Evolutionary conservation across 306 rosid species (phyloP), one percentile per base, ranked within the genome.

Genomic region (Crotalaria pallida): DNA sequence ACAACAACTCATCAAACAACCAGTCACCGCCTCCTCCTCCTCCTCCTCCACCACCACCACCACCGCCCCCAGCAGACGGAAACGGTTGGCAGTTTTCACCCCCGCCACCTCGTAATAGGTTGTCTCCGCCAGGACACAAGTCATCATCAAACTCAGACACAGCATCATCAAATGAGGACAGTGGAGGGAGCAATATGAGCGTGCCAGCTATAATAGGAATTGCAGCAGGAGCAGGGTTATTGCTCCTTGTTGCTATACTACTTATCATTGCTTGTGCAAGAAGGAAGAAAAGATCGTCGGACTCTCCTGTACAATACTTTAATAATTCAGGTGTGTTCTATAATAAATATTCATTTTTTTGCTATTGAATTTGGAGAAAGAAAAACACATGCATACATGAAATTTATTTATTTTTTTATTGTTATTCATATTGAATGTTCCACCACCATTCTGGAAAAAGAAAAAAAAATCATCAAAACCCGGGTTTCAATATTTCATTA

Each of bases 221-320:
- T 50, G 87, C 73, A 40, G 74, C 61, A 12, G 94, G 79, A 16
- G 88, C 57, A 12, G 94, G 80, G 5, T 13, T 92, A 11, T 47
- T 88, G 51, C 69, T 90, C 1, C 55, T 86, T 9, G 31, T 88
- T 43, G 0, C 81, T 18, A 49, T 81, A 10, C 4, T 78, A 7
- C 0, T 80, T 16, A 33, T 69, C 66, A 3, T 79, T 27, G 51
- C 44, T 3, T 84, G 87, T 67, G 5, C 31, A 5, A 80, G 68
- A 76, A 88, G 21, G 75, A 90, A 60, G 72, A 90, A 62, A 85
- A 88, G 63, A 58, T 2, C 81, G 3, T 2, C 81, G 3, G 44
- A 21, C 9, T 3, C 34, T 48, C 67, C 50, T 23, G 36, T 67
- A 45, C 55, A 76, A 18, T 84, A 67, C 85, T 78, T 43, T 2